Conservation (phyloP, 2,329 filamentous ascomycete genomes). For the Penicillium sp. region DNA sequence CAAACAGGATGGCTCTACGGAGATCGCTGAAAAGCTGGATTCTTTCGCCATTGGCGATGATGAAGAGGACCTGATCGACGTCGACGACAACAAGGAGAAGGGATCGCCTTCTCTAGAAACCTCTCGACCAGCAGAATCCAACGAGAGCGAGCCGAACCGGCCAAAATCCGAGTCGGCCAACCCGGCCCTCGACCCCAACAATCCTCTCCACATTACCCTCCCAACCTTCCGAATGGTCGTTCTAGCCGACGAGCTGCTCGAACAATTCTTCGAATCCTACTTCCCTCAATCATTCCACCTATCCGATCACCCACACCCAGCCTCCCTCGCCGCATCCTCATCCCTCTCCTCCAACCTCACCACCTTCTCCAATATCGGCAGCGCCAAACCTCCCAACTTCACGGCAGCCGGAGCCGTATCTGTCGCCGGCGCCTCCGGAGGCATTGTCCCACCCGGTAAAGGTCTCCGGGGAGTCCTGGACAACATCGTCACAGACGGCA, state of each 20-base stretch:
- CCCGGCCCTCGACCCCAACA: slow-evolving; percentile 82
- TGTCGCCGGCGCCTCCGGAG: slow-evolving; percentile 50
- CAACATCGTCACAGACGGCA: slow-evolving; percentile 95
- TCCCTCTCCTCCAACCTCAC: slow-evolving; percentile 67
- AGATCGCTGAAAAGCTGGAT: slow-evolving; percentile 42
- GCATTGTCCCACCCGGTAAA: slow-evolving; percentile 60
- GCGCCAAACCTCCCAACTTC: slow-evolving; percentile 41
- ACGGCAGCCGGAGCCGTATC: slow-evolving; percentile 36
- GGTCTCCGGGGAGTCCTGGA: slow-evolving; percentile 89
- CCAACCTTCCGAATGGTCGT: slow-evolving; percentile 99
- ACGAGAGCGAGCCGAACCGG: slow-evolving; percentile 42
- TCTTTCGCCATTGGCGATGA: slow-evolving; percentile 74
- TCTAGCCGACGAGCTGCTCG: slow-evolving; percentile 87
- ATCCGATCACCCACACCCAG: slow-evolving; percentile 56
- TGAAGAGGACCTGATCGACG: slow-evolving; percentile 44
- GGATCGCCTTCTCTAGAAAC: slow-evolving; percentile 17
- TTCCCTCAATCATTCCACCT: slow-evolving; percentile 92
- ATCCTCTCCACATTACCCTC: slow-evolving; percentile 89
- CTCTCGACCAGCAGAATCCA: slow-evolving; percentile 11
- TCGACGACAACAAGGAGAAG: slow-evolving; percentile 31
- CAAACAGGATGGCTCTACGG: slow-evolving; percentile 28
- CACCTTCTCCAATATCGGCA: slow-evolving; percentile 71
- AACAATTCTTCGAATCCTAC: slow-evolving; percentile 95
- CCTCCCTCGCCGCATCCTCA: slow-evolving; percentile 40
- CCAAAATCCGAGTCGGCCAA: slow-evolving; percentile 75